Evolutionary conservation across 768 basidiomycete species (phyloP), one percentile per base, ranked within the genome.

Genomic region (Galerina sulciceps): DNA sequence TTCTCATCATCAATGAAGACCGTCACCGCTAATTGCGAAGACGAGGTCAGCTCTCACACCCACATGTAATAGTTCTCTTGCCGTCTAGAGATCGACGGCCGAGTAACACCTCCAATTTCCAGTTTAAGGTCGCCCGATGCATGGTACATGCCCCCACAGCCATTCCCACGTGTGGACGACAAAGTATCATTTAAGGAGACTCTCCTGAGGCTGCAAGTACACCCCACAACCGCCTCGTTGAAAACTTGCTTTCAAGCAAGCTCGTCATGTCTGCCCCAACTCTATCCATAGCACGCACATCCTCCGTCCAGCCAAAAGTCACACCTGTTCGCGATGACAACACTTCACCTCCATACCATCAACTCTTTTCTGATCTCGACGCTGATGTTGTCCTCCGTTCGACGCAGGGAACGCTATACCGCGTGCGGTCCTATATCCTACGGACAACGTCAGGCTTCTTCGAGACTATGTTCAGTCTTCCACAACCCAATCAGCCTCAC

Each of bases 361-460:
- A 69, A 6, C 60, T 62, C 26, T 78, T 75, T 66, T 69, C 71
- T 35, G 65, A 67, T 18, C 63, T 69, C 20, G 72, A 76, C 41
- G 74, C 75, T 14, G 75, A 78, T 55, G 66, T 76, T 10, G 65
- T 74, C 22, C 71, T 80, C 15, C 71, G 75, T 15, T 79, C 79
- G 3, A 59, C 81, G 44, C 79, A 84, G 48, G 76, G 80, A 2
- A 83, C 81, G 26, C 67, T 78, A 51, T 89, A 88, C 68, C 79
- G 80, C 45, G 76, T 88, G 17, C 81, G 84, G 63, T 80, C 83
- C 0, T 80, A 75, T 69, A 86, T 83, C 0, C 76, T 88, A 26
- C 81, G 81, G 61, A 78, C 77, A 15, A 84, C 85, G 0, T 87
- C 86, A 2, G 83, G 85, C 17, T 81, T 87, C 72, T 87, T 86